Evolutionary conservation across 1,284 basidiomycete genomes (phyloP).

Genomic region (Cutaneotrichosporon arboriforme): DNA sequence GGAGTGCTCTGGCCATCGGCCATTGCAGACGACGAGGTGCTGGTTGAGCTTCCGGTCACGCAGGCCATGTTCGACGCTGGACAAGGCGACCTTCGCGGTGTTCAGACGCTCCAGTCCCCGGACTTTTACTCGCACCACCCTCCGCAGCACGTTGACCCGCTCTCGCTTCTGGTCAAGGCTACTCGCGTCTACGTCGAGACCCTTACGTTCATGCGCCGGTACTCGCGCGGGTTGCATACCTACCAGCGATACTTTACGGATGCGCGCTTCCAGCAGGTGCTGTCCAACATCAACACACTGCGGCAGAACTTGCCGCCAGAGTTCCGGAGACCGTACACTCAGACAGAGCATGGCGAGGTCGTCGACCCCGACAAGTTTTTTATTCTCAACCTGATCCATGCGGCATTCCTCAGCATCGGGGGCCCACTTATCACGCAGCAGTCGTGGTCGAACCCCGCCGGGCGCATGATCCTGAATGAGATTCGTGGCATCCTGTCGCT

Average conservation of each 20-base stretch:
- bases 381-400: conserved; percentile 31
- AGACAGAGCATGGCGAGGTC: conserved; percentile 8
- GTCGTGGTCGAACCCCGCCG: conserved; percentile 34
- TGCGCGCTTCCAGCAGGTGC: conserved; percentile 24
- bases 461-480: conserved; percentile 34
- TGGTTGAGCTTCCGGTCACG: conserved; percentile 36
- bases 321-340: conserved; percentile 27
- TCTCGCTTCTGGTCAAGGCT: conserved; percentile 60
- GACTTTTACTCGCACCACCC: conserved; percentile 23
- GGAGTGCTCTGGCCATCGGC: conserved; percentile 7
- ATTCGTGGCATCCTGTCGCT: conserved; percentile 40
- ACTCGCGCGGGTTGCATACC: conserved; percentile 29
- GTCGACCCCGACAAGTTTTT: conserved; percentile 34
- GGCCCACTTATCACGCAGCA: conserved; percentile 37
- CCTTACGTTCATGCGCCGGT: conserved; percentile 30
- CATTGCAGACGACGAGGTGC: conserved; percentile 35
- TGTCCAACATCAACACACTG: conserved; percentile 36
- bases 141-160: conserved; percentile 43
- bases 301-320: conserved; percentile 31
- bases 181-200: conserved; percentile 54
- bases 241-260: conserved; percentile 28
- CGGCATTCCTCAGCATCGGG: conserved; percentile 29
- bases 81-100: conserved; percentile 21
- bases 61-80: conserved; percentile 27
- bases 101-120: conserved; percentile 30